Evolutionary conservation across 31 red algal species (phyloP), one percentile per base, ranked within the genome.

Genomic region (Asparagopsis taxiformis): DNA sequence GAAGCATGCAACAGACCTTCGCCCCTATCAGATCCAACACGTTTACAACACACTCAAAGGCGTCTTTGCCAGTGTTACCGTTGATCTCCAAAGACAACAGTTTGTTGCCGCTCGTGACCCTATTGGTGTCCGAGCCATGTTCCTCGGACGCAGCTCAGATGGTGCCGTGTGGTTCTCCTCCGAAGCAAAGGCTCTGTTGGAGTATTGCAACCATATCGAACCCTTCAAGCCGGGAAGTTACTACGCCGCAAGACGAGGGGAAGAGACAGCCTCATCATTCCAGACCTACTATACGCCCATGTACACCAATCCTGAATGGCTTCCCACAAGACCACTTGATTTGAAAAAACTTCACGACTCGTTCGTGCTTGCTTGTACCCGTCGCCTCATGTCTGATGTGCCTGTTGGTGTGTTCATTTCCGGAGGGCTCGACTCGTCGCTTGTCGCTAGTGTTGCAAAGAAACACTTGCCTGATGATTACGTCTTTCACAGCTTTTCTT

Each of bases 301-400:
- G 32, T 87, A 72, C 25, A 48, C 59, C 48, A 59, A 82, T 32
- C 75, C 77, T 9, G 68, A 74, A 22, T 94, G 87, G 87, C 68
- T 87, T n/a, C 95, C 86, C 31, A 89, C 82, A 20, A 51, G 51
- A 28, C 86, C 57, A 28, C 85, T 94, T 32, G 68, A 94, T 66
- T 59, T 89, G 38, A 69, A 84, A 49, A 74, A 64, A 39, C 81
- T 98, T 13, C 90, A 91, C 69, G 86, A 91, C 33, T 74, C 74
- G 10, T 94, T 98, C 65, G 78, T 55, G 23, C 22, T 62, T 5
- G 72, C 85, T 23, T 75, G 75, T 55, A 62, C 51, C 22, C 87
- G 92, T 59, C 87, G 96, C n/a, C 62, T 99, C 11, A 99, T 99
- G 96, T 83, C 96, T 2, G 96, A 99, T 66, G 96, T 99, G 0